Percentiles rank a stretch among this genome's conserved stretches.
Evolutionary conservation across 2,329 filamentous ascomycete species (phyloP).

Genomic region (Phyllosticta paracitricarpa): DNA sequence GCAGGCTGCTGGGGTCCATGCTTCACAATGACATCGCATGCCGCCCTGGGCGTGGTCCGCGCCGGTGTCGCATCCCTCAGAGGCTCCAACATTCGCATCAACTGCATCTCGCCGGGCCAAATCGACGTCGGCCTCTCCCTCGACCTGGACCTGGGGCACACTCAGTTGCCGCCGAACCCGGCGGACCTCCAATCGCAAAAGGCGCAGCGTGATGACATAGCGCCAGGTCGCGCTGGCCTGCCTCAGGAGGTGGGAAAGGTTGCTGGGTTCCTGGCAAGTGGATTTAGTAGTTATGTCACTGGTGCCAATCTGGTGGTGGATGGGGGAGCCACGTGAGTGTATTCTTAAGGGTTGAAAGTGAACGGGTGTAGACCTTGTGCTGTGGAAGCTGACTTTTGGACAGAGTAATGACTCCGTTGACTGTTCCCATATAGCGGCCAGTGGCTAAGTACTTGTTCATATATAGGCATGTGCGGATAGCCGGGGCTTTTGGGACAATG

Average conservation of each 20-base stretch:
- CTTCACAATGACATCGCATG: slow-evolving; percentile 52
- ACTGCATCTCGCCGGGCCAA: slow-evolving; percentile 40
- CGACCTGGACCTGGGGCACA: slow-evolving; percentile 40
- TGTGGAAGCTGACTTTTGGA: neutral
- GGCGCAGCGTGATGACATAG: slow-evolving; percentile 41
- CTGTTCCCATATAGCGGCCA: slow-evolving; percentile 22
- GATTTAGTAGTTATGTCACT: slow-evolving; percentile 53
- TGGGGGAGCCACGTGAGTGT: slow-evolving; percentile 38
- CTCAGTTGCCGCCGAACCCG: slow-evolving; percentile 43
- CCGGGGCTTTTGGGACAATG: neutral
- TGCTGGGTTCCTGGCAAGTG: slow-evolving; percentile 52
- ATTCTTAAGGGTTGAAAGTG: neutral
- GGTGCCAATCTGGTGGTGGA: slow-evolving; percentile 54
- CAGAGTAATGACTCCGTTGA: slow-evolving; percentile 30
- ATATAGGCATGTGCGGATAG: neutral
- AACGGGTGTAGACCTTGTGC: neutral
- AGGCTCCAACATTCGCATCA: slow-evolving; percentile 38
- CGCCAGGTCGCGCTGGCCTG: slow-evolving; percentile 47
- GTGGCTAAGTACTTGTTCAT: neutral
- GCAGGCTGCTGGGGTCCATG: slow-evolving; percentile 47
- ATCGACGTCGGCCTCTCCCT: slow-evolving; percentile 41
- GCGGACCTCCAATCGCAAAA: slow-evolving; percentile 40
- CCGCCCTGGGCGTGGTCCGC: slow-evolving; percentile 50
- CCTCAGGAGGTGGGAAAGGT: slow-evolving; percentile 51
- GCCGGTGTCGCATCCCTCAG: slow-evolving; percentile 49